Base-by-base conservation (phyloP, 2,329 filamentous ascomycete species). In the Colletotrichum musicola region DNA sequence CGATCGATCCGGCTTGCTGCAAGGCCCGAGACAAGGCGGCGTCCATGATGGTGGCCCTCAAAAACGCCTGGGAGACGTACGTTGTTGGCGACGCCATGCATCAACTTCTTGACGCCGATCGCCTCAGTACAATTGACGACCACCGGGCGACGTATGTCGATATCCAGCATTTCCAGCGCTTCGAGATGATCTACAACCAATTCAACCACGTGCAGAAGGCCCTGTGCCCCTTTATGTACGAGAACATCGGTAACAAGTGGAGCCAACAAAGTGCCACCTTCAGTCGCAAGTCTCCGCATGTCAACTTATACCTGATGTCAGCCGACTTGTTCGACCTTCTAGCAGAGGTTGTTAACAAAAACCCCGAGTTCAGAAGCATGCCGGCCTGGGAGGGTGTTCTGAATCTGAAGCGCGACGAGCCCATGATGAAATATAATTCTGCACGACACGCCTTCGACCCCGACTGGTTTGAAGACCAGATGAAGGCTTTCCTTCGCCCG, bases 71-170 rank as follows among this genome's bases (percentile, higher is more conserved):
- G 22, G 61, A 73, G 12, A 63, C 9, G 6, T 5, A 53, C 16
- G 22, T 71, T 49, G 46, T 44, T n/a, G 13, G 50, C 55, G 20
- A 74, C n/a, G 18, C 57, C 12, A 20, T 72, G 0, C 7, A 25
- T 4, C 14, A 49, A 6, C 16, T 51, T 9, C 53, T 71, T 3
- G 35, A 51, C 10, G n/a, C 30, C 16, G 38, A 57, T 5, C 40
- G 14, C 3, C 14, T 51, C 14, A 42, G 3, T 9, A 20, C 4
- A 7, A 61, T 81, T 25, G 80, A 81, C 14, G 57, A 73, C 3
- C 78, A 82, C 47, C 78, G 82, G 16, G 73, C 74, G 3, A 78
- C 77, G n/a, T 83, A 82, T 62, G 73, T 82, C 12, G 72, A 79
- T 27, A 72, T 73, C 1, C 59, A 57, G 25, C 73, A 80, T n/a